These are phyloP conservation scores for Stemphylium vesicarium DNA, from an alignment of 2,329 filamentous ascomycete genomes.

Conservation along the genomic window DNA sequence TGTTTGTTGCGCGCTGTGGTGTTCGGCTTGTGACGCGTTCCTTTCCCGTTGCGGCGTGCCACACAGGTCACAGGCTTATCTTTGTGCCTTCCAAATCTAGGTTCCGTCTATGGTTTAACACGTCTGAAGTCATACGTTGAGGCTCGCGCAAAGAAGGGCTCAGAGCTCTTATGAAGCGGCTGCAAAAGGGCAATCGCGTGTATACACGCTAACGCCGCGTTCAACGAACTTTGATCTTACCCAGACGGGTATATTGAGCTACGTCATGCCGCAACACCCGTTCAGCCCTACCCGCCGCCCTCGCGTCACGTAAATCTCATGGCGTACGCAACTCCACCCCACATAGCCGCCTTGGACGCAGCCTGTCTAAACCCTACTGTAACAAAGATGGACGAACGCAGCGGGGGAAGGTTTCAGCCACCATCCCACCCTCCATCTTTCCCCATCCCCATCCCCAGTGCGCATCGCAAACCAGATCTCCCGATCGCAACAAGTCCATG, in stretches of 20 bases:
- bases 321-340: conserved; percentile 11
- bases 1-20: no score
- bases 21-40: no score
- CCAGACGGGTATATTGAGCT: neutral
- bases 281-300: conserved; percentile 7
- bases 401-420: neutral
- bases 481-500: conserved; percentile 1
- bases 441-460: no score
- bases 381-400: neutral
- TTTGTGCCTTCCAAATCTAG: no score
- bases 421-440: neutral
- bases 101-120: no score
- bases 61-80: no score
- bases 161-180: no score
- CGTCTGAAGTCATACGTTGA: no score
- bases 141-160: no score
- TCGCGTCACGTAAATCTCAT: neutral
- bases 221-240: neutral
- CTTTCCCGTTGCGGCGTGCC: no score
- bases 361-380: neutral
- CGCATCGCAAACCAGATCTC: neutral
- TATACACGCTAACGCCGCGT: conserved; percentile 3
- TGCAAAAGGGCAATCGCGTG: no score
- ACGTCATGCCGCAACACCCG: conserved; percentile 7
- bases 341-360: neutral